Conservation (phyloP, 2,329 filamentous ascomycete species). For the Beauveria pseudobassiana region DNA sequence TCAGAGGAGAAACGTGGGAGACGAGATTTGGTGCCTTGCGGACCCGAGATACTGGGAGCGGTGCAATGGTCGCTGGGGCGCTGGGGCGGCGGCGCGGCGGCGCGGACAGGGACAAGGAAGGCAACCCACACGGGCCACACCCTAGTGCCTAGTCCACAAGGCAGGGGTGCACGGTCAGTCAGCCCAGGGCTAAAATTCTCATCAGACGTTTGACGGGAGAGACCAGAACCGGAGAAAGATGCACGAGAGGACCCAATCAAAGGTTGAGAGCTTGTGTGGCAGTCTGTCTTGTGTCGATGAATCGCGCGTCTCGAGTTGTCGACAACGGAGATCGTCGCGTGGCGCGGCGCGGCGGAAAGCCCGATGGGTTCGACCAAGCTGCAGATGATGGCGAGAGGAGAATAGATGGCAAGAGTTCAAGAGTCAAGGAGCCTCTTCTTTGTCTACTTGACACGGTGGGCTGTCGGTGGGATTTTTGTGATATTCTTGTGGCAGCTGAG, state of each 20-base stretch:
- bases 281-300: not conserved
- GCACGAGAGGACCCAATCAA: too few species aligned
- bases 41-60: not conserved
- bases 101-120: not conserved
- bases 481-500: not conserved
- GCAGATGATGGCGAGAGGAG: not conserved
- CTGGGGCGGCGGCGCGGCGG: not conserved
- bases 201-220: too few species aligned
- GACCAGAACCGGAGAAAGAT: too few species aligned
- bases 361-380: not conserved
- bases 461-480: too few species aligned
- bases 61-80: not conserved
- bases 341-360: not conserved
- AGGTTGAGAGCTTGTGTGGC: too few species aligned
- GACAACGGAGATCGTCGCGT: constrained; percentile 4
- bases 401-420: too few species aligned
- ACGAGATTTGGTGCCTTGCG: not conserved
- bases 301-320: not conserved
- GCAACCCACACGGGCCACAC: not conserved
- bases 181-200: too few species aligned
- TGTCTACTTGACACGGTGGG: too few species aligned
- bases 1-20: constrained; percentile 2
- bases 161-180: too few species aligned
- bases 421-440: too few species aligned
- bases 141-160: too few species aligned